A percentile compares a stretch with the other conserved stretches of the same genome.
phyloP scores from a whole-genome alignment of 306 rosid genomes.

The Heteromeles arbutifolia region DNA sequence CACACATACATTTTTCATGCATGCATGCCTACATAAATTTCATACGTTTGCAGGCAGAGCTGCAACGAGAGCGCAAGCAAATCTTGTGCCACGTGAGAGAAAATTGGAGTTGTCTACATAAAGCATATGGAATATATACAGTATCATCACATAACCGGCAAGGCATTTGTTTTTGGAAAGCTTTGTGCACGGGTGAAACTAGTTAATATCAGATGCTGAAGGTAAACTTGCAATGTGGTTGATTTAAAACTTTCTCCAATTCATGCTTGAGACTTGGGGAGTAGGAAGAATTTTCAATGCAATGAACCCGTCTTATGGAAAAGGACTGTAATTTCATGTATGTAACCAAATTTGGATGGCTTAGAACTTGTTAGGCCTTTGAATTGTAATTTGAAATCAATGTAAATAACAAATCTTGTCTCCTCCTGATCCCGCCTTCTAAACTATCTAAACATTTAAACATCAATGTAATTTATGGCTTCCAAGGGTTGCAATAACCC shows the following conservation, averaged over 20 bases:
- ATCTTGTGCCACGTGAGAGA: constrained; percentile 29
- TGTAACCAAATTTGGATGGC: background rate
- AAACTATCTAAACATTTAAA: no score
- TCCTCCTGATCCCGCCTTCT: no score
- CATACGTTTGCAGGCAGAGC: constrained; percentile 47
- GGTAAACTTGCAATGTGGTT: background rate
- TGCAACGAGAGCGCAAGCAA: constrained; percentile 31
- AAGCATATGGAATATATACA: background rate
- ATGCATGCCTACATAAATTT: background rate
- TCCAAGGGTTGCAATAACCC: no score
- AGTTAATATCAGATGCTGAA: background rate
- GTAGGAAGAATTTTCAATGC: background rate
- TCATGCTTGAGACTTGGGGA: no score
- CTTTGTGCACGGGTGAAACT: background rate
- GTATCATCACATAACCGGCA: background rate
- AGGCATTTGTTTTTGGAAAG: background rate
- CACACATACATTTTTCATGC: background rate
- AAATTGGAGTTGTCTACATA: constrained; percentile 30
- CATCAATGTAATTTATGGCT: no score
- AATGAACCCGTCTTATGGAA: background rate
- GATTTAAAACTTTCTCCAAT: background rate
- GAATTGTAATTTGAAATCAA: background rate
- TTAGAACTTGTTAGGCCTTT: background rate
- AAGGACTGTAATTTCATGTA: background rate
- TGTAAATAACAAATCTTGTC: background rate